Conservation (phyloP, 495 filamentous ascomycete species). For the Daldinia loculata region DNA sequence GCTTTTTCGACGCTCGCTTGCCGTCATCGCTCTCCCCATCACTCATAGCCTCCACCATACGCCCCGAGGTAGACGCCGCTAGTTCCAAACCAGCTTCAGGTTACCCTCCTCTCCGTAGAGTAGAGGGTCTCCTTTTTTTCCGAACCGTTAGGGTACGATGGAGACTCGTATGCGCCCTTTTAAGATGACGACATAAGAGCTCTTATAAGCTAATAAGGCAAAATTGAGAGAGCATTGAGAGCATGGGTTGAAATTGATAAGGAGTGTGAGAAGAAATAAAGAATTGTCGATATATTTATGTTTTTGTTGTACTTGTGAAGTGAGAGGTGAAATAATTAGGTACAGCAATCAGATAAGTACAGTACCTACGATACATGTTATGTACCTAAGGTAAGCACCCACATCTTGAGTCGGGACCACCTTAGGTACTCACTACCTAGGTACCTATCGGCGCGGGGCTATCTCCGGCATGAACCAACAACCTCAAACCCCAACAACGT, state of each 20-base stretch:
- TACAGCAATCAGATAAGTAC: not conserved
- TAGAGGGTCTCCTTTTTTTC: slow-evolving; percentile 7
- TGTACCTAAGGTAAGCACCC: not conserved
- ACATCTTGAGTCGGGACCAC: slow-evolving; percentile 2
- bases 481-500: not conserved
- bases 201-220: slow-evolving; percentile 4
- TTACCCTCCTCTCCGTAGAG: slow-evolving; percentile 2
- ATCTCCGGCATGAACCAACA: slow-evolving; percentile 12
- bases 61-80: slow-evolving; percentile 13
- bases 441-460: slow-evolving; percentile 33
- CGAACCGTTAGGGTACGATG: slow-evolving; percentile 1
- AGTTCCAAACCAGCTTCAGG: slow-evolving; percentile 12
- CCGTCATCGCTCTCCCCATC: slow-evolving; percentile 48
- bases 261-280: not conserved
- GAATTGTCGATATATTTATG: slow-evolving; percentile 5
- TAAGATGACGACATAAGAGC: slow-evolving; percentile 20
- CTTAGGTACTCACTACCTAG: too few relatives aligned
- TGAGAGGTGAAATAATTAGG: slow-evolving; percentile 8
- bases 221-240: slow-evolving; percentile 15
- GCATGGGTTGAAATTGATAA: not conserved
- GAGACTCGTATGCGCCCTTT: slow-evolving; percentile 13
- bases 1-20: slow-evolving; percentile 46
- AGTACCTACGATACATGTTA: not conserved
- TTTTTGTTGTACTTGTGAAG: slow-evolving; percentile 15
- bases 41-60: slow-evolving; percentile 47